These are phyloP conservation scores for Bacterosira constricta DNA, from an alignment of 108 stramenopile genomes.

Conservation along the genomic window DNA sequence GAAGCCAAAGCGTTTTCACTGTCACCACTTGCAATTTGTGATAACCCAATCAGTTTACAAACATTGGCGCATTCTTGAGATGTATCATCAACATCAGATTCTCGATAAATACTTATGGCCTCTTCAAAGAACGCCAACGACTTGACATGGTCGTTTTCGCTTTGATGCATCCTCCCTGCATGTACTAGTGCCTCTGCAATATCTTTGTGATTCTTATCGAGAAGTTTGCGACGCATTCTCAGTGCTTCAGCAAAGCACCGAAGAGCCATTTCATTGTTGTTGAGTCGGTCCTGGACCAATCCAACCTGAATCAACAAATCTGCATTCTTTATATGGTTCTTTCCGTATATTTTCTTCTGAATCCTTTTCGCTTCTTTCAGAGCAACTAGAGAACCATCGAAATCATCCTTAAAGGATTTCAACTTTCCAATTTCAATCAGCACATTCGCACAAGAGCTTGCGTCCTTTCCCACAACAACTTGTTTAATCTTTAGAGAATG, in stretches of 20 bases:
- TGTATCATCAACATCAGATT: conserved; percentile 7
- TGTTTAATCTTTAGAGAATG: conserved; percentile 45
- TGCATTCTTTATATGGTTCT: conserved; percentile 51
- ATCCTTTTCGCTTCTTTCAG: conserved; percentile 57
- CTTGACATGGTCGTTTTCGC: conserved; percentile 9
- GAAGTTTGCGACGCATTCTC: conserved; percentile 29
- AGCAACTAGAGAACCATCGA: conserved; percentile 46
- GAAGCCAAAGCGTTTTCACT: conserved; percentile 21
- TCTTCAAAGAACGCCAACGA: conserved; percentile 42
- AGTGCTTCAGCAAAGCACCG: conserved; percentile 54
- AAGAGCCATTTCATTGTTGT: conserved; percentile 40
- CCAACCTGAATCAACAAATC: conserved; percentile 55
- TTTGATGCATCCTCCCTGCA: conserved; percentile 29
- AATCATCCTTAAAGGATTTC: conserved; percentile 24
- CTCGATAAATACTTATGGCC: conserved; percentile 39
- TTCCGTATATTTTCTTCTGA: conserved; percentile 43
- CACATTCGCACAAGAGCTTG: conserved; percentile 42
- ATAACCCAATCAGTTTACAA: conserved; percentile 28
- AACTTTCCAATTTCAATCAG: conserved; percentile 51
- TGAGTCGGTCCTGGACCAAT: conserved; percentile 32
- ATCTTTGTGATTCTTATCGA: conserved; percentile 6
- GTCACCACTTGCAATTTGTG: conserved; percentile 24
- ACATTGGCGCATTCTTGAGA: conserved; percentile 23
- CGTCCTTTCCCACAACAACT: conserved; percentile 21
- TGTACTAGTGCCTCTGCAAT: conserved; percentile 49